Evolutionary conservation across 169 alveolate genomes (phyloP), one percentile per base, ranked within the genome.

Genomic region (Theileria luwenshuni): DNA sequence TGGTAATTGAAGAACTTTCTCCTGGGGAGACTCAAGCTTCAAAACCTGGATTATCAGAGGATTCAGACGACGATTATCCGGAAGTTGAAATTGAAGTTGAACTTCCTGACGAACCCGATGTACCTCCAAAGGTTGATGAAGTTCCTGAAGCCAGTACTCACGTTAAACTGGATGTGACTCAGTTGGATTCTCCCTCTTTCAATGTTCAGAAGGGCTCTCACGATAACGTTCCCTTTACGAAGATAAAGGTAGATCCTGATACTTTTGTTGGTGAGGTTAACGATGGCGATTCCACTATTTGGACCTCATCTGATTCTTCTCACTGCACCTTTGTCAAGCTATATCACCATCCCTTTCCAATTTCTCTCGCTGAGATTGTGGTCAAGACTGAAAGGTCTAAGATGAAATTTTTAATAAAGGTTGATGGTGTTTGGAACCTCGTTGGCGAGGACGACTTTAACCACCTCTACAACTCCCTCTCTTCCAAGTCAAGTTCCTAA

Each of bases 361-460:
- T 23, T 25, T n/a, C 8, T 8, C 33, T 54, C n/a, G 63, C 43
- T 15, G 43, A 54, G 63, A 25, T 54, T 12, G 27, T 54, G n/a
- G 35, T 54, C 19, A 54, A 54, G 27, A 23, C 63, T 33, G 33
- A 13, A 13, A 33, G 42, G 19, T 54, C 63, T 2, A 54, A 54
- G 33, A 10, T 54, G 23, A 19, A 12, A 12, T 54, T 54, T 54
- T 27, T 54, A 10, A n/a, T 25, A 21, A 54, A 23, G 63, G 27
- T n/a, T 54, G 17, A 8, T 25, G 63, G 27, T 8, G 27, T 19
- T n/a, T 54, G 63, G 63, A 32, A n/a, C 7, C 2, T n/a, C 27
- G 63, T 54, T 2, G 63, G 27, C 35, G 63, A 54, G 63, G 33
- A 54, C 33, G 63, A 54, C 27, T 54, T 54, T 54, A 54, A 54